These are phyloP conservation scores for Daldinia concentrica DNA, from an alignment of 495 filamentous ascomycete species.

Conservation along the genomic window DNA sequence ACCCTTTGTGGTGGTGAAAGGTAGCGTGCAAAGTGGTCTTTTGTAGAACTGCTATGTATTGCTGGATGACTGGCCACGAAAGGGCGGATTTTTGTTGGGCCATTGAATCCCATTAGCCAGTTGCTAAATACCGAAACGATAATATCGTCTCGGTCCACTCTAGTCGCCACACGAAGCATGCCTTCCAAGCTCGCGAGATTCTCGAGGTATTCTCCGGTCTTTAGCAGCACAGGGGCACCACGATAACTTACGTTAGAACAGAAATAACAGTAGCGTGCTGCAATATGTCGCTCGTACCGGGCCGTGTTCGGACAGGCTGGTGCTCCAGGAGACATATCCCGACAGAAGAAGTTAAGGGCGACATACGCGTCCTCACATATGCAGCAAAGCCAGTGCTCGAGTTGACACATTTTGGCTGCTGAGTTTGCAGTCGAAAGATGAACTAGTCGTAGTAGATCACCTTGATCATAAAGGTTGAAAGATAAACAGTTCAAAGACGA, in stretches of 20 bases:
- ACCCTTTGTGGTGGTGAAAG: neutral
- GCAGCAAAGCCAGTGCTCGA: constrained; percentile 4
- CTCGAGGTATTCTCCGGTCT: neutral
- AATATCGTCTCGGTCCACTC: neutral
- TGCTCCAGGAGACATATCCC: neutral
- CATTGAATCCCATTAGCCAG: neutral
- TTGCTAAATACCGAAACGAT: neutral
- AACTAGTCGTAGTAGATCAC: neutral
- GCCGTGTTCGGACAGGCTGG: neutral
- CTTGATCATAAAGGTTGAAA: neutral
- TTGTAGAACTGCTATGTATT: neutral
- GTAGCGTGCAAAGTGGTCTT: neutral
- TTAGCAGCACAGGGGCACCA: neutral
- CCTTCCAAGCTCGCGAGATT: neutral
- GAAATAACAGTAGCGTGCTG: neutral
- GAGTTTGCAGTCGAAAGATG: neutral
- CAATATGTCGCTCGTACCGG: neutral
- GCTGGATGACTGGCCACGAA: neutral
- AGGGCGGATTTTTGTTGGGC: neutral
- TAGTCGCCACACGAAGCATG: neutral
- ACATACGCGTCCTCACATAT: neutral
- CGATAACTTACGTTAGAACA: neutral
- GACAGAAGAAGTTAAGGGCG: neutral
- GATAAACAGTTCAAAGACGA: neutral
- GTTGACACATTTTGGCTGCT: neutral